A percentile compares a stretch with the other conserved stretches of the same genome.
These are phyloP conservation scores for Talaromyces funiculosus DNA, from an alignment of 2,329 filamentous ascomycete species.

Conservation along the genomic window DNA sequence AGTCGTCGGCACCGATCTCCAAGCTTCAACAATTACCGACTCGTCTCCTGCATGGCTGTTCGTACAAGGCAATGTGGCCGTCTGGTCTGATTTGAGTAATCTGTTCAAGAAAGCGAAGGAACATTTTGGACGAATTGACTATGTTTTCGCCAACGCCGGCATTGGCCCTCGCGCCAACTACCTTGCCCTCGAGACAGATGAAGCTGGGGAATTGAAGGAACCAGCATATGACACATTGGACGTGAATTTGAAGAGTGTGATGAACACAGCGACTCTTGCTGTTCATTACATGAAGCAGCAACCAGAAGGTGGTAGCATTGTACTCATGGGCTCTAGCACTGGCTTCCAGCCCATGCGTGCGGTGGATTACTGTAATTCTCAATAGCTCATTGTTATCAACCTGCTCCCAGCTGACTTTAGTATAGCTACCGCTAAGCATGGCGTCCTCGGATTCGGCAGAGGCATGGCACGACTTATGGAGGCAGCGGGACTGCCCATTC, in stretches of 20 bases:
- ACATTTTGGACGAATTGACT: slow-evolving; percentile 40
- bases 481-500: slow-evolving; percentile 38
- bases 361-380: slow-evolving; percentile 43
- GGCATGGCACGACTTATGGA: slow-evolving; percentile 39
- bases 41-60: slow-evolving; percentile 34
- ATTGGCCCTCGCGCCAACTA: slow-evolving; percentile 46
- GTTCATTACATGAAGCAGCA: slow-evolving; percentile 49
- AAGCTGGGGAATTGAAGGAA: slow-evolving; percentile 45
- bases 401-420: neutral
- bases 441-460: slow-evolving; percentile 50
- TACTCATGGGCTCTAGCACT: slow-evolving; percentile 49
- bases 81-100: slow-evolving; percentile 46
- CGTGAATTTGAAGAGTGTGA: slow-evolving; percentile 46
- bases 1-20: slow-evolving; percentile 53
- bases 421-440: slow-evolving; percentile 48
- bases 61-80: slow-evolving; percentile 44
- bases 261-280: slow-evolving; percentile 48
- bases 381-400: neutral
- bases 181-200: slow-evolving; percentile 44
- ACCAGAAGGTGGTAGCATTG: slow-evolving; percentile 47
- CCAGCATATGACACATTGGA: slow-evolving; percentile 43
- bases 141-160: slow-evolving; percentile 53
- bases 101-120: slow-evolving; percentile 50
- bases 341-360: slow-evolving; percentile 48
- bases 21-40: slow-evolving; percentile 28